Evolutionary conservation across 2,329 filamentous ascomycete species (phyloP).

Genomic region (Hortaea sp.): DNA sequence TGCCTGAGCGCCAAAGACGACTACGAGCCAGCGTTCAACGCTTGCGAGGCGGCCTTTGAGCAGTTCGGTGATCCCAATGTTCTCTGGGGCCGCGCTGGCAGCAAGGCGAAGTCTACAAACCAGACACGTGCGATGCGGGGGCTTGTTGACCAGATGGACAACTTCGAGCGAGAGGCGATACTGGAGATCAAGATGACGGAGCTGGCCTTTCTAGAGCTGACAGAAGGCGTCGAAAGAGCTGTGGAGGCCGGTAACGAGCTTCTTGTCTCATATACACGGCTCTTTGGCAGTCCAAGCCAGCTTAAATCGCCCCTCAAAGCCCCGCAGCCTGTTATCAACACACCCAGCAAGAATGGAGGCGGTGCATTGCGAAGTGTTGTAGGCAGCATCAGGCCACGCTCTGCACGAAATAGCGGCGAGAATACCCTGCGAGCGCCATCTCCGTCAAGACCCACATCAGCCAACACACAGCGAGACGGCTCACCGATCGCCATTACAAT

Average conservation of each 20-base stretch:
- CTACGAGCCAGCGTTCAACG: constrained; percentile 65
- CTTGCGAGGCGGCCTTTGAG: constrained; percentile 85
- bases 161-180: constrained; percentile 73
- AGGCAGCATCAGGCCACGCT: constrained; percentile 60
- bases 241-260: constrained; percentile 84
- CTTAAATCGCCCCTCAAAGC: constrained; percentile 24
- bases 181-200: constrained; percentile 97
- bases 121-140: constrained; percentile 29
- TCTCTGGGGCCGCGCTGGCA: constrained; percentile 50
- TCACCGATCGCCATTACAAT: constrained; percentile 64
- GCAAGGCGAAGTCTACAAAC: constrained; percentile 33
- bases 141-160: constrained; percentile 69
- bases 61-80: constrained; percentile 66
- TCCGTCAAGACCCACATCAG: not conserved
- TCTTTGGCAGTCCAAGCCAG: constrained; percentile 58
- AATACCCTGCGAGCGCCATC: constrained; percentile 15
- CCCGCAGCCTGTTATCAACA: constrained; percentile 30
- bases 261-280: constrained; percentile 65
- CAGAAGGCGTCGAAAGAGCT: constrained; percentile 74
- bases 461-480: constrained; percentile 12
- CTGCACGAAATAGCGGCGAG: constrained; percentile 36
- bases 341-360: constrained; percentile 17
- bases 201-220: constrained; percentile 67
- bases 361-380: constrained; percentile 42
- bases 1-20: constrained; percentile 80